Conservation (phyloP, 495 filamentous ascomycete species). For the Staphylotrichum tortipilum region DNA sequence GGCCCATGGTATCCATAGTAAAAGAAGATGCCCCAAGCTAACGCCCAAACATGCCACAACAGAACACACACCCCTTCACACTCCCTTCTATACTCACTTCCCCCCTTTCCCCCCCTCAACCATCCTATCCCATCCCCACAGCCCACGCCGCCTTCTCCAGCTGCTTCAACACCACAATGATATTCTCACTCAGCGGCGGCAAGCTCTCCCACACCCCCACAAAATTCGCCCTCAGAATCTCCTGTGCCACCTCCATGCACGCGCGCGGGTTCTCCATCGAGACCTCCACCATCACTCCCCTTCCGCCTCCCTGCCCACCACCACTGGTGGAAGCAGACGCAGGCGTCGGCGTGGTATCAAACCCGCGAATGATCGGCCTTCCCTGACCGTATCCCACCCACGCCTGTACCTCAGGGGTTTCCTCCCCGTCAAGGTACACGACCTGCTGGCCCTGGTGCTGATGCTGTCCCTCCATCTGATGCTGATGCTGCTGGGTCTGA, state of each 20-base stretch:
- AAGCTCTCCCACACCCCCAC: constrained; percentile 66
- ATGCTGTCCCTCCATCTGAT: not conserved
- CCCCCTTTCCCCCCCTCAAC: not conserved
- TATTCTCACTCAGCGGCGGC: constrained; percentile 56
- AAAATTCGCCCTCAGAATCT: constrained; percentile 42
- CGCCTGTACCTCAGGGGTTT: constrained; percentile 34
- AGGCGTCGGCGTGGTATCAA: too few species aligned
- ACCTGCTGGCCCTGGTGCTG: constrained; percentile 1
- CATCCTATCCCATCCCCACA: constrained; percentile 19
- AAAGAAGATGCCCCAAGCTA: too few species aligned
- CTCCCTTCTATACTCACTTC: too few species aligned
- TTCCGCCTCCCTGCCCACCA: not conserved
- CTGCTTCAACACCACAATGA: constrained; percentile 47
- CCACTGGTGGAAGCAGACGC: not conserved
- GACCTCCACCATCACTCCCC: constrained; percentile 7
- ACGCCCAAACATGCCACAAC: not conserved
- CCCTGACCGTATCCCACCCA: constrained; percentile 42
- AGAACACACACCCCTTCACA: too few species aligned
- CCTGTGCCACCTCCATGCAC: constrained; percentile 40
- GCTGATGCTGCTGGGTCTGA: not conserved
- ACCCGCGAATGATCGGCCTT: constrained; percentile 33
- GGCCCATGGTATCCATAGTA: too few species aligned
- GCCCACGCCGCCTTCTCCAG: constrained; percentile 36
- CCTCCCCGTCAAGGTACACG: constrained; percentile 43
- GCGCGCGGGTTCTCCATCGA: constrained; percentile 34